These are phyloP conservation scores for Silene latifolia DNA, from an alignment of 148 eudicot species.

Conservation along the genomic window DNA sequence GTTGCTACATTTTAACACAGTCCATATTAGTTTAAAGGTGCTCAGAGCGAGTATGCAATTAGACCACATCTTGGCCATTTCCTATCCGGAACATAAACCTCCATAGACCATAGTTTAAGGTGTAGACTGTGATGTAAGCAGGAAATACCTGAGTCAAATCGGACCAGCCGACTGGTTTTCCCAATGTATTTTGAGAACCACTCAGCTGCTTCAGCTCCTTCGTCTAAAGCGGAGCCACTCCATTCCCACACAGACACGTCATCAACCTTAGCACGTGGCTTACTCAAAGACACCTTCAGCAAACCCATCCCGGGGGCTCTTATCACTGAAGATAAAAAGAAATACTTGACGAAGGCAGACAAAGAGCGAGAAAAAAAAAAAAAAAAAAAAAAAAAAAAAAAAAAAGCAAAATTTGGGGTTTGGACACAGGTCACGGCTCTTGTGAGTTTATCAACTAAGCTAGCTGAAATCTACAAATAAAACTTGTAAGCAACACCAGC, in stretches of 20 bases:
- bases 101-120: too few relatives aligned
- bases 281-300: conserved; percentile 57
- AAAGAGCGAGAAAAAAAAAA: not conserved
- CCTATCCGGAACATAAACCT: too few relatives aligned
- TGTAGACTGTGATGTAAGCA: not conserved
- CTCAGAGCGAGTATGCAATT: too few relatives aligned
- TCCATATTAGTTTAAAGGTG: conserved; percentile 5
- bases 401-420: too few relatives aligned
- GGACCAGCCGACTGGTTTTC: conserved; percentile 68
- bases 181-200: conserved; percentile 76
- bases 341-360: not conserved
- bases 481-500: too few relatives aligned
- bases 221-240: conserved; percentile 82
- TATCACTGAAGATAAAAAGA: conserved; percentile 37
- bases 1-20: conserved; percentile 39
- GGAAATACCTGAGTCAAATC: conserved; percentile 70
- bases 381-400: too few relatives aligned
- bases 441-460: too few relatives aligned
- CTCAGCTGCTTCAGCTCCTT: conserved; percentile 63
- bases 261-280: conserved; percentile 43
- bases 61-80: too few relatives aligned
- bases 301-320: conserved; percentile 71
- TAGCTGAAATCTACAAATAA: too few relatives aligned
- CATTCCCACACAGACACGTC: conserved; percentile 84
- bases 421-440: too few relatives aligned